phyloP scores from a whole-genome alignment of 2,329 filamentous ascomycete species.

The Apiospora hydei region DNA sequence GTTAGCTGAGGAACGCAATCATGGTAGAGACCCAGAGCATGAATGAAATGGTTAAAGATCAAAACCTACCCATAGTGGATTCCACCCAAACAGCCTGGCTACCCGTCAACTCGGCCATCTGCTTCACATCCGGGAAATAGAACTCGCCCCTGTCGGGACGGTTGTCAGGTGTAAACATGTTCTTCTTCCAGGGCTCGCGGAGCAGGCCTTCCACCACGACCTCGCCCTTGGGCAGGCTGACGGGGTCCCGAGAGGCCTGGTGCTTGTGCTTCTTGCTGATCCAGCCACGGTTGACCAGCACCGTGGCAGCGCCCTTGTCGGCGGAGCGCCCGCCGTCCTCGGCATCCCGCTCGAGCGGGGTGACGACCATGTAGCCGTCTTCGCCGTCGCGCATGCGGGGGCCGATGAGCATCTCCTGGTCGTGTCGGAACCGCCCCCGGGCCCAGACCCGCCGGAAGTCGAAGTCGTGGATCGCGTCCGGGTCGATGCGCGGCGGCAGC shows the following conservation, averaged over 20 bases:
- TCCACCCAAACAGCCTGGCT: slow-evolving; percentile 95
- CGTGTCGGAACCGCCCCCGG: slow-evolving; percentile 78
- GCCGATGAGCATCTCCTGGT: slow-evolving; percentile 95
- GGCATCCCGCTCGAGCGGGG: slow-evolving; percentile 79
- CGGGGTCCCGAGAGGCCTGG: slow-evolving; percentile 68
- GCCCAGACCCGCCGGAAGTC: slow-evolving; percentile 88
- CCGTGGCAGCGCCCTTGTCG: slow-evolving; percentile 61
- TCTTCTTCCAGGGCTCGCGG: slow-evolving; percentile 93
- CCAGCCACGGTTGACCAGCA: slow-evolving; percentile 92
- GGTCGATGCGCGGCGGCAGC: slow-evolving; percentile 83
- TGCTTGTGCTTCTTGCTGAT: slow-evolving; percentile 77
- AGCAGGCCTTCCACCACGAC: slow-evolving; percentile 85
- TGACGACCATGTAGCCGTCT: slow-evolving; percentile 90
- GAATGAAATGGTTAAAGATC: slow-evolving; percentile 30
- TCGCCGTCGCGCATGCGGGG: slow-evolving; percentile 88
- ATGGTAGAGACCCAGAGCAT: slow-evolving; percentile 28
- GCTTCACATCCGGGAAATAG: slow-evolving; percentile 90
- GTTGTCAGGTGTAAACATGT: slow-evolving; percentile 95
- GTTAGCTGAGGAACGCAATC: slow-evolving; percentile 30
- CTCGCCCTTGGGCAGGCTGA: slow-evolving; percentile 72
- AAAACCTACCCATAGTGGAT: slow-evolving; percentile 81
- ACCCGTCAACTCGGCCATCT: slow-evolving; percentile 86
- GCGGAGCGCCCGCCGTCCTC: slow-evolving; percentile 43
- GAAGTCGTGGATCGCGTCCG: slow-evolving; percentile 83
- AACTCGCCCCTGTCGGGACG: slow-evolving; percentile 83